Conservation (phyloP, 2,329 filamentous ascomycete genomes). For the Coleophoma cylindrospora region DNA sequence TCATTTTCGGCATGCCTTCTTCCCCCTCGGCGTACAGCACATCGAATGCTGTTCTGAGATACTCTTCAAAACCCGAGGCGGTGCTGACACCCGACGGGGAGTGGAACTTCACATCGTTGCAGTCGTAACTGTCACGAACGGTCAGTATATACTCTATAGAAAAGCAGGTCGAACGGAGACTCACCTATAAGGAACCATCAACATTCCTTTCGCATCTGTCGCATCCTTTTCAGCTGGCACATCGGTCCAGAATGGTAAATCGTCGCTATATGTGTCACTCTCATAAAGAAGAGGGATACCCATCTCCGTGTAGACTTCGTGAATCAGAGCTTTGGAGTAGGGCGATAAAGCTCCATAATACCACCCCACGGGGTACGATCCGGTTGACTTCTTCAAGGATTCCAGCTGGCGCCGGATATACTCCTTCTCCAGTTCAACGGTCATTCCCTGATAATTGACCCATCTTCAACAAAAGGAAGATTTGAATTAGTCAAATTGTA, state of each 20-base stretch:
- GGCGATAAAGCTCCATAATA: constrained; percentile 26
- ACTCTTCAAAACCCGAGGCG: constrained; percentile 11
- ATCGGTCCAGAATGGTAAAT: constrained; percentile 49
- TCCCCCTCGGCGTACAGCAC: constrained; percentile 36
- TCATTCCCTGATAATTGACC: constrained; percentile 32
- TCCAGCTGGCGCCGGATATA: constrained; percentile 28
- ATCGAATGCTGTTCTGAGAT: constrained; percentile 46
- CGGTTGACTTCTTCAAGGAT: constrained; percentile 23
- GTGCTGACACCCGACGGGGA: background rate
- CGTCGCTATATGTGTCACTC: constrained; percentile 45
- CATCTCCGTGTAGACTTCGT: constrained; percentile 43
- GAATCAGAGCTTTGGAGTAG: constrained; percentile 37
- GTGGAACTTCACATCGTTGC: constrained; percentile 9
- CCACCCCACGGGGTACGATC: constrained; percentile 25
- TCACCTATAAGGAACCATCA: constrained; percentile 43
- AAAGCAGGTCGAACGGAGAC: constrained; percentile 40
- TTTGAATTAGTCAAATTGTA: too few species aligned
- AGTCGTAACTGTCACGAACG: constrained; percentile 1
- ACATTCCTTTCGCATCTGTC: constrained; percentile 33
- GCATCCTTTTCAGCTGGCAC: constrained; percentile 38
- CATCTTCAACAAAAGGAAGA: constrained; percentile 18
- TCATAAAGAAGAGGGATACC: constrained; percentile 42
- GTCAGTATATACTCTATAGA: background rate
- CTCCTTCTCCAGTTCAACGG: constrained; percentile 27
- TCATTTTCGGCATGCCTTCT: constrained; percentile 43